Conservation (phyloP, 768 basidiomycete species). For the Steccherinum ochraceum region DNA sequence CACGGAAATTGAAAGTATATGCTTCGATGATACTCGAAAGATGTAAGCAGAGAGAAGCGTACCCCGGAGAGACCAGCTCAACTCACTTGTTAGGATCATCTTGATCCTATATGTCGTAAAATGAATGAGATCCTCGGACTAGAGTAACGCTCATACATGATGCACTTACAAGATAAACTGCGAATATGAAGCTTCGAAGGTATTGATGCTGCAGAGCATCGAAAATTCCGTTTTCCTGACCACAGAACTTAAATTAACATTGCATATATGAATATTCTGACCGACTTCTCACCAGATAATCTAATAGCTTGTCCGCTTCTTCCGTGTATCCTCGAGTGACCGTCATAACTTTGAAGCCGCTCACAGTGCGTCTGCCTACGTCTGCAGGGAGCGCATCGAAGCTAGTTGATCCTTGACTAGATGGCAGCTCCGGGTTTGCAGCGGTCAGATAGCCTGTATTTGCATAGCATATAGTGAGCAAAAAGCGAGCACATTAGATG, state of each 20-base stretch:
- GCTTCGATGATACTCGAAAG: conserved; percentile 70
- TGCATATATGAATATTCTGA: conserved; percentile 12
- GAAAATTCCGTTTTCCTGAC: conserved; percentile 84
- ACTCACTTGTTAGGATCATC: conserved; percentile 79
- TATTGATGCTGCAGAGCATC: conserved; percentile 83
- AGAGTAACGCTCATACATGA: neutral
- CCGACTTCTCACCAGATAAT: conserved; percentile 58
- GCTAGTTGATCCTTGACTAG: conserved; percentile 24
- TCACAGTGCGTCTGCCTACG: conserved; percentile 37
- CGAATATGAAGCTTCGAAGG: conserved; percentile 80
- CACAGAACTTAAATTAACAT: neutral
- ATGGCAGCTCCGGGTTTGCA: conserved; percentile 24
- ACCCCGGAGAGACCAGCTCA: no score
- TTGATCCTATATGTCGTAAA: conserved; percentile 52
- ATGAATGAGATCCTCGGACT: neutral
- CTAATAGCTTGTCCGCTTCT: conserved; percentile 76
- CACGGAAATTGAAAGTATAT: conserved; percentile 84
- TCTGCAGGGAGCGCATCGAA: conserved; percentile 34
- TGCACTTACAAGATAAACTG: conserved; percentile 65
- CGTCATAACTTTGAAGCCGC: conserved; percentile 66
- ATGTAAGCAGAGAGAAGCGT: conserved; percentile 13
- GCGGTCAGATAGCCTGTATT: conserved; percentile 49
- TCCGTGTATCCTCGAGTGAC: conserved; percentile 74
- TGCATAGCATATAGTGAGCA: conserved; percentile 4
- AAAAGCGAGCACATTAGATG: conserved; percentile 1